phyloP scores from a whole-genome alignment of 345 rosid genomes.

The Microthlaspi erraticum region DNA sequence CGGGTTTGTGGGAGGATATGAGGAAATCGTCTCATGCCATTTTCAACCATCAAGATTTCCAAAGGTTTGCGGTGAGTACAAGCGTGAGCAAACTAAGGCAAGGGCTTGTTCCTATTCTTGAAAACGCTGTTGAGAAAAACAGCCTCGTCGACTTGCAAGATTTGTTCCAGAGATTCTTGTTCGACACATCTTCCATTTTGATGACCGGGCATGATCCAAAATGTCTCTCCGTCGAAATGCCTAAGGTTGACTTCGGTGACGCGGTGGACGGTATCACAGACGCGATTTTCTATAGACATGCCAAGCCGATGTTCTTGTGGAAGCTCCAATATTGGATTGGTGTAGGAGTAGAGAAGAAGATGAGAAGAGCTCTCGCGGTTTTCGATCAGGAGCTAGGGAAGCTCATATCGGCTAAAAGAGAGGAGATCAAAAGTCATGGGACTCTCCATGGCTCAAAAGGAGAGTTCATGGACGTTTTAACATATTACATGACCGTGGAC shows the following conservation, averaged over 20 bases:
- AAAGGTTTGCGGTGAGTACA: conserved; percentile 29
- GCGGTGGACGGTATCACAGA: conserved; percentile 44
- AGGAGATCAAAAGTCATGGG: not conserved
- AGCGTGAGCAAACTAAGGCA: conserved; percentile 10
- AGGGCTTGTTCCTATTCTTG: conserved; percentile 38
- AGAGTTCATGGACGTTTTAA: not conserved
- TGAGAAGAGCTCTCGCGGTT: conserved; percentile 2
- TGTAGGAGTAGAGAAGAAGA: conserved; percentile 18
- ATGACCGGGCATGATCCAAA: conserved; percentile 52
- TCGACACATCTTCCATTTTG: conserved; percentile 45
- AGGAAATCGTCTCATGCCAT: conserved; percentile 34
- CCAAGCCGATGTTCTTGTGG: conserved; percentile 41
- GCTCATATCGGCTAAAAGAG: not conserved
- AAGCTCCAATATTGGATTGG: conserved; percentile 35
- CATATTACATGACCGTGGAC: conserved; percentile 15
- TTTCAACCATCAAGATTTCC: conserved; percentile 27
- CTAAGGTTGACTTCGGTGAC: conserved; percentile 28
- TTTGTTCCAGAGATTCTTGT: conserved; percentile 49
- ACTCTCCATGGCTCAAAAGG: not conserved
- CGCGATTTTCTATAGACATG: conserved; percentile 27
- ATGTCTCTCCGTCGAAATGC: conserved; percentile 42
- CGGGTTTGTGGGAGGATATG: conserved; percentile 38
- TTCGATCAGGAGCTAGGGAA: not conserved
- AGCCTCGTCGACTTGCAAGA: conserved; percentile 45
- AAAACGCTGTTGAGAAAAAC: conserved; percentile 23